Percentiles rank a stretch among this genome's conserved stretches.
Conservation (phyloP, 2,329 filamentous ascomycete genomes). For the Trichoderma sp. region DNA sequence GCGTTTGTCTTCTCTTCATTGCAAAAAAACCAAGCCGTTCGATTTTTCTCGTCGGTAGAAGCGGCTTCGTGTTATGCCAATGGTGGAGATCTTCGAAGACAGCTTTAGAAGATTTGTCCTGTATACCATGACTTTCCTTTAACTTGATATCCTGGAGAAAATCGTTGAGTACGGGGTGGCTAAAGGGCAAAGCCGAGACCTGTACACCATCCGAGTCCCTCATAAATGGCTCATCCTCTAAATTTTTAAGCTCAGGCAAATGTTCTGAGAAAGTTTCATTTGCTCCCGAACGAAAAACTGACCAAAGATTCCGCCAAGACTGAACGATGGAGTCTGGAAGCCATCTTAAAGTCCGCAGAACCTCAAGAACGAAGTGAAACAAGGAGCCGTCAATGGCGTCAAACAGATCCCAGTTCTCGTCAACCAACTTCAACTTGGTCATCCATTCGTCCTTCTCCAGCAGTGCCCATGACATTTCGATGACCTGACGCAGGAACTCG, state of each 20-base stretch:
- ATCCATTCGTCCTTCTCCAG: background rate
- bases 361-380: constrained; percentile 9
- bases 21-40: constrained; percentile 38
- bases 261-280: background rate
- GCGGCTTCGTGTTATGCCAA: constrained; percentile 65
- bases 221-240: background rate
- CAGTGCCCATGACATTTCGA: constrained; percentile 9
- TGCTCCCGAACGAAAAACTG: background rate
- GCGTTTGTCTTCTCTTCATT: constrained; percentile 60
- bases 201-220: background rate
- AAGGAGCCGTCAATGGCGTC: constrained; percentile 25
- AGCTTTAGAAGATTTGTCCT: constrained; percentile 34
- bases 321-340: background rate
- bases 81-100: constrained; percentile 57
- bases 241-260: background rate
- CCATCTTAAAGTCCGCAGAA: background rate
- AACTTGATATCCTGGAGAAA: constrained; percentile 51
- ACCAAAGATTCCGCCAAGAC: constrained; percentile 17
- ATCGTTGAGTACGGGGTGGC: constrained; percentile 50
- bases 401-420: constrained; percentile 20
- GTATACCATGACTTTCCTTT: constrained; percentile 33
- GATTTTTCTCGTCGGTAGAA: constrained; percentile 40
- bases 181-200: constrained; percentile 49
- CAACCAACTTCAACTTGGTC: background rate
- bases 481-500: constrained; percentile 10